Evolutionary conservation across 1,284 basidiomycete genomes (phyloP), one percentile per base, ranked within the genome.

Genomic region (Flammula alnicola): DNA sequence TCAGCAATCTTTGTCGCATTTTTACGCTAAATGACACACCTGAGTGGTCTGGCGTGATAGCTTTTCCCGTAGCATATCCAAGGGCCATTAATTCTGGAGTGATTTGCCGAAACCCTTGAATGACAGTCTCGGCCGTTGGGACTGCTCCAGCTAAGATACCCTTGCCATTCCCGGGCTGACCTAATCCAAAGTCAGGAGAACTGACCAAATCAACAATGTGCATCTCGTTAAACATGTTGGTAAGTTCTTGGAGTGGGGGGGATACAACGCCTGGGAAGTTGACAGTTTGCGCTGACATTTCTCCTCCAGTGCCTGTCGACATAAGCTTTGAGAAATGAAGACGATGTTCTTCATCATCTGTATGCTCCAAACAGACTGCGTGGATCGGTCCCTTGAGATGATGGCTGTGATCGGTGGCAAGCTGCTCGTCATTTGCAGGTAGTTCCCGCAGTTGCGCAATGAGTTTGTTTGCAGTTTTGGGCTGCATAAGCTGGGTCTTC

Each of bases 71-170:
- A 9, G 88, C 87, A 64, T 81, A 91, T 6, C 89, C 87, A 22
- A 92, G 66, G 0, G 84, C 81, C 81, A 92, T 79, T 27, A 92
- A 73, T 60, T 89, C 79, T 0, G 88, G 87, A 0, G 88, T 90
- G 37, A 91, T 78, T 62, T 85, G 75, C 55, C 80, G 71, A 12
- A 88, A 70, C 4, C 89, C 89, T 7, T 81, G 72, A 23, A 88
- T 68, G 22, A 92, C 75, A 0, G 86, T 82, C 65, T 82, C 81
- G 4, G 88, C 77, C 1, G 85, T 88, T 3, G 89, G 90, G 5
- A 91, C 63, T 6, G 88, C 80, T 8, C 89, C 89, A 12, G 84
- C 78, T 19, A 91, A 71, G 16, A 89, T 63, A 3, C 89, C 88
- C 8, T 71, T 63, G 3, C 67, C 68, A 49, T 69, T 56, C 11